Conservation (phyloP, 176 grass and related monocot genomes). For the Carex scoparia region DNA sequence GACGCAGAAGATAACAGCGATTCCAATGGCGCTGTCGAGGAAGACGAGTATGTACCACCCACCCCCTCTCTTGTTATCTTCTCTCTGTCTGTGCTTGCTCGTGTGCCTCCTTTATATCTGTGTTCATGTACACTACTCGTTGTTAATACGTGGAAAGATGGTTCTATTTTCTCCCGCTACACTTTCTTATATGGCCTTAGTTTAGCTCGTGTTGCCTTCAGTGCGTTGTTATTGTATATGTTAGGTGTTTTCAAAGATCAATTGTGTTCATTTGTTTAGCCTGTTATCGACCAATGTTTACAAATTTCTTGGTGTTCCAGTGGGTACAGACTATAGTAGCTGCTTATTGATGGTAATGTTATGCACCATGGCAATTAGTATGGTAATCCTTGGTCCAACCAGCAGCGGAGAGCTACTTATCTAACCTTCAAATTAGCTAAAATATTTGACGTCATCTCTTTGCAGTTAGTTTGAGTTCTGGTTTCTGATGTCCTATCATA, state of each 20-base stretch:
- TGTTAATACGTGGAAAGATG: neutral
- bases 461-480: neutral
- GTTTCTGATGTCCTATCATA: neutral
- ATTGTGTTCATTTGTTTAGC: neutral
- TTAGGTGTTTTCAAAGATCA: neutral
- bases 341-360: neutral
- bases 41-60: slow-evolving; percentile 3
- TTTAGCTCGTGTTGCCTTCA: no score
- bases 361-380: neutral
- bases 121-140: neutral
- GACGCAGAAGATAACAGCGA: slow-evolving; percentile 19
- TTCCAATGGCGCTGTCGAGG: slow-evolving; percentile 1
- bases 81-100: neutral
- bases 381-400: neutral
- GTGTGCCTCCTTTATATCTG: neutral
- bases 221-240: neutral
- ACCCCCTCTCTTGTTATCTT: neutral
- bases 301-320: neutral
- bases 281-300: neutral
- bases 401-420: neutral
- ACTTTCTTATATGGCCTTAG: neutral
- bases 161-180: neutral
- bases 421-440: neutral
- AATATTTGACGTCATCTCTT: neutral
- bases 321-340: neutral